A percentile compares a stretch with the other conserved stretches of the same genome.
Evolutionary conservation across 2,329 filamentous ascomycete genomes (phyloP).

Genomic region (Fusarium bulbicola): DNA sequence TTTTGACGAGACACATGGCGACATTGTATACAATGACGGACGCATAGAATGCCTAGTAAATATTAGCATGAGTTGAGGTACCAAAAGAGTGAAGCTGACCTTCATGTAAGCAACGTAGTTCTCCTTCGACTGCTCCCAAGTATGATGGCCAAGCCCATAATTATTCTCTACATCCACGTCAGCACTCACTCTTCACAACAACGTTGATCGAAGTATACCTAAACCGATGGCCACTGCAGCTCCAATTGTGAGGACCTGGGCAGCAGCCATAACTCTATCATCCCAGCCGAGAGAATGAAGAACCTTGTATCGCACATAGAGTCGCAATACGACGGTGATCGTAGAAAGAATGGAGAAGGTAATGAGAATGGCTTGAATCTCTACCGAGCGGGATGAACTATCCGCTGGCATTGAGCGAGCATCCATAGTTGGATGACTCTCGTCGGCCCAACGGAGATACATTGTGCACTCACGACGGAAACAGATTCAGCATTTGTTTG

Average conservation of each 20-base stretch:
- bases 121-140: conserved; percentile 1
- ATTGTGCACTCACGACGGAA: not conserved
- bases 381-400: conserved; percentile 2
- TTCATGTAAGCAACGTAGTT: conserved; percentile 20
- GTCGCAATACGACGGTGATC: not conserved
- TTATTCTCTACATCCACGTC: not conserved
- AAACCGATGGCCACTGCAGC: conserved; percentile 9
- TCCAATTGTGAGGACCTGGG: conserved; percentile 3
- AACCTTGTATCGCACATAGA: not conserved
- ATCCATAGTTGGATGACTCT: not conserved
- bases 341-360: conserved; percentile 14
- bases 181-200: not conserved
- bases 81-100: not conserved
- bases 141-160: conserved; percentile 22
- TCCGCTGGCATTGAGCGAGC: not conserved
- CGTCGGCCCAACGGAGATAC: not conserved
- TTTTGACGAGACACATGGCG: conserved; percentile 19
- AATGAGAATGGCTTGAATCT: conserved; percentile 3
- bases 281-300: conserved; percentile 14
- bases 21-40: conserved; percentile 19
- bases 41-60: conserved; percentile 4
- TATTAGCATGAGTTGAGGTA: fast-evolving
- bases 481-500: not conserved
- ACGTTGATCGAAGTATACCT: not conserved
- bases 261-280: conserved; percentile 12